A percentile compares a stretch with the other conserved stretches of the same genome.
Conservation (phyloP, 768 basidiomycete species). For the Tulasnella sp. region DNA sequence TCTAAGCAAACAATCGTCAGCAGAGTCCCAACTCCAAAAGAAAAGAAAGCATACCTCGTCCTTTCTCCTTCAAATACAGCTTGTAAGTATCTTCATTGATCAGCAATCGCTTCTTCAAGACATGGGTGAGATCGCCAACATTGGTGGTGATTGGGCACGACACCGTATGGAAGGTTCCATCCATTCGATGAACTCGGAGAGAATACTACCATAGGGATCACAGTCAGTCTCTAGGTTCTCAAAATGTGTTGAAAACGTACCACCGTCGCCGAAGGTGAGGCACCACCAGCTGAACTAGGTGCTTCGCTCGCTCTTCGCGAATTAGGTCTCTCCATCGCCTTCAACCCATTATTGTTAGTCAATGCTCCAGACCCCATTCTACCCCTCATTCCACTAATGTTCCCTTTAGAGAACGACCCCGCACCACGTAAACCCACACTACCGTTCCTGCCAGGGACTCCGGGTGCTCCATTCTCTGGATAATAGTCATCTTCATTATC, state of each 20-base stretch:
- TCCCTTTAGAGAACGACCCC: too few species aligned
- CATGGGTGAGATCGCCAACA: slow-evolving; percentile 50
- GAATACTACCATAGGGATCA: slow-evolving; percentile 30
- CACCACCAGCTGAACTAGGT: not conserved
- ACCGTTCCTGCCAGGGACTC: too few species aligned
- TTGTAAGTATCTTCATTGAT: slow-evolving; percentile 40
- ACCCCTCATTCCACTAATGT: too few species aligned
- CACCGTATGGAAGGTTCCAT: slow-evolving; percentile 59
- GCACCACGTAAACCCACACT: too few species aligned
- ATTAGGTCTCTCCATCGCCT: not conserved
- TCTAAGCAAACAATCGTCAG: slow-evolving; percentile 35
- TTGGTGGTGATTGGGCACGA: slow-evolving; percentile 50
- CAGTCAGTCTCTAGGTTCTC: not conserved
- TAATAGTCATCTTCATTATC: not conserved
- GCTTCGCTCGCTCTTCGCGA: slow-evolving; percentile 8
- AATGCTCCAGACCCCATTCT: not conserved
- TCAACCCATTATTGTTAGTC: slow-evolving; percentile 5
- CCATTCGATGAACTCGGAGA: slow-evolving; percentile 66
- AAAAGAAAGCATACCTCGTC: slow-evolving; percentile 42
- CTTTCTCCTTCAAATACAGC: slow-evolving; percentile 61
- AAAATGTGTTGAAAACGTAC: not conserved
- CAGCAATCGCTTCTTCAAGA: slow-evolving; percentile 46
- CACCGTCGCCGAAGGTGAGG: slow-evolving; percentile 9
- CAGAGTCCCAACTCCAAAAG: not conserved
- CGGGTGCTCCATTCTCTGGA: not conserved